Evolutionary conservation across 116 monocot species (phyloP), one percentile per base, ranked within the genome.

Genomic region (Posidonia oceanica): DNA sequence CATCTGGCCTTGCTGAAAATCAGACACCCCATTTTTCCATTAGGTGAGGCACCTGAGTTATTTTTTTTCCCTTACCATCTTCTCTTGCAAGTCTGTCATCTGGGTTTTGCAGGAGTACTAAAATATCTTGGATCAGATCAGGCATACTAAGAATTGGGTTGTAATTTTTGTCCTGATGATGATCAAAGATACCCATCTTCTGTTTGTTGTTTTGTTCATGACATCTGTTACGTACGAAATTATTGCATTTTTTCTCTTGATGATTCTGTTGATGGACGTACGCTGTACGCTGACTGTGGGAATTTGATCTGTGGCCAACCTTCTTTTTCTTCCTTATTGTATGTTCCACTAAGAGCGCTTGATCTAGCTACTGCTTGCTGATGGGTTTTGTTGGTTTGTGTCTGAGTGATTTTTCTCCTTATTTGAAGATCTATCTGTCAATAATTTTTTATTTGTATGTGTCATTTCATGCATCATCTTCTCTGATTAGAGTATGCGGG

Each of bases 21-120:
- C 74, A 80, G 4, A 63, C 65, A 38, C 72, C 76, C 69, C 77
- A 74, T 66, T 94, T 90, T 78, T 94, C 80, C 37, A 87, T 90
- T 68, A 85, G 90, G 90, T 94, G 60, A 76, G 64, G 17, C 23
- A 16, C 21, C 17, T 15, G 23, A 40, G 12, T 60, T 51, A 59
- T 60, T 11, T 68, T 57, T 22, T 10, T 13, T 36, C 23, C 57
- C 38, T 51, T 4, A 7, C 22, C 57, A 3, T 61, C 13, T 42
- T 37, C 62, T 74, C 13, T 64, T 48, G 48, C 48, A 48, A 48
- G 48, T 10, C 2, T 12, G 48, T 48, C 48, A 8, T 2, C 48
- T 36, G 36, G 61, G 13, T 61, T 61, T 13, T 61, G 5, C 58
- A 17, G 10, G 58, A n/a, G 21, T n/a, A 8, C 57, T 57, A 17